phyloP scores from a whole-genome alignment of 169 alveolate genomes.

The Cryptosporidium andersoni region DNA sequence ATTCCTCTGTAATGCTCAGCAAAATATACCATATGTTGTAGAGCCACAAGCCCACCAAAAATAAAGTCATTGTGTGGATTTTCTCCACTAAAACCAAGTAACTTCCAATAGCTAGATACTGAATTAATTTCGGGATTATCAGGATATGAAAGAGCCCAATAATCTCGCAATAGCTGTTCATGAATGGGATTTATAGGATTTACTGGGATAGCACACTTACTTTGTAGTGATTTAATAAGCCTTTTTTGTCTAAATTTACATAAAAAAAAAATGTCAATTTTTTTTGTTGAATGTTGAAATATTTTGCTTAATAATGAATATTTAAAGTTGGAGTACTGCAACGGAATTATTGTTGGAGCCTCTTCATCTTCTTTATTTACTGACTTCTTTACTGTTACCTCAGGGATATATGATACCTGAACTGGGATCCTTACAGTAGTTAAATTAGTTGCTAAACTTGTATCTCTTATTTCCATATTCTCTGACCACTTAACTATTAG shows the following conservation, averaged over 20 bases:
- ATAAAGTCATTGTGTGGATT: conserved; percentile 57
- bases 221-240: background rate
- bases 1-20: conserved; percentile 55
- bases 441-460: too few relatives aligned
- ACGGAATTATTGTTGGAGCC: too few relatives aligned
- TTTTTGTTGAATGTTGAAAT: too few relatives aligned
- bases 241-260: conserved; percentile 12
- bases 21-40: conserved; percentile 54
- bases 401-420: conserved; percentile 44
- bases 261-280: too few relatives aligned
- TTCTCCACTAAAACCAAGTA: conserved; percentile 32
- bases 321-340: too few relatives aligned
- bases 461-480: too few relatives aligned
- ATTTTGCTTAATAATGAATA: too few relatives aligned
- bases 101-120: conserved; percentile 53
- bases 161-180: conserved; percentile 54
- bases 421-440: background rate
- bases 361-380: too few relatives aligned
- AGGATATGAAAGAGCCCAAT: conserved; percentile 67
- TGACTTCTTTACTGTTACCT: background rate
- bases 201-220: conserved; percentile 28
- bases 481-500: too few relatives aligned
- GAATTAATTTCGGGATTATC: conserved; percentile 47
- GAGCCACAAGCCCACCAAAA: conserved; percentile 36
- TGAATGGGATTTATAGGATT: conserved; percentile 40